Base-by-base conservation (phyloP, 805 yeast genomes). In the Barnettozyma populi region DNA sequence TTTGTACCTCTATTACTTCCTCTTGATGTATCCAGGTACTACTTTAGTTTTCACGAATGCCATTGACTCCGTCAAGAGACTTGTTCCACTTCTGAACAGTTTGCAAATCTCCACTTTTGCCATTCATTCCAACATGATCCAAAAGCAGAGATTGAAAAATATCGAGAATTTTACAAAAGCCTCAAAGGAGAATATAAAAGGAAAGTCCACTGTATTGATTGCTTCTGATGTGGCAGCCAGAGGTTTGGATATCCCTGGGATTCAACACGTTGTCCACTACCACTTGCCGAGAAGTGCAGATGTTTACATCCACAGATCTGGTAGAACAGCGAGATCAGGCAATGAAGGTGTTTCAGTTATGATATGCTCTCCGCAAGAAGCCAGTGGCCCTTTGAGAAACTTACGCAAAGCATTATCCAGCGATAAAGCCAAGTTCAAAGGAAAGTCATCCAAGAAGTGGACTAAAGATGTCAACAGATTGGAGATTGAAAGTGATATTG, bases 211-310 rank as follows among this genome's bases (percentile, higher is more conserved):
- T 0, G 90, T 90, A 3, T 71, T 94, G 47, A 78, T 94, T 45
- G 96, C 97, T 1, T 89, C 98, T 4, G 99, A 94, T 67, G 98
- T 94, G 41, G 99, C 99, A 2, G 99, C 99, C 4, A 80, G 99
- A 73, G 99, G 99, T 50, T 75, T 94, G 50, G 99, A 94, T 73
- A 89, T 94, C 46, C 85, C 95, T 2, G 78, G 77, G 41, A 90
- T 94, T 44, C 84, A 90, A 57, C 98, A 94, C 65, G 98, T 94
- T 43, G 86, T 92, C 19, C 99, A 94, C 66, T 94, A 92, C 62
- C 97, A 94, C 67, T 74, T 94, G 52, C 98, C 99, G 10, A 75
- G 98, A 52, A 75, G 95, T 14, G 97, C 97, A 0, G 99, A 94
- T 61, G 82, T 89, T 44, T 94, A 94, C 62, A 83, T 94, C 56